A percentile compares a stretch with the other conserved stretches of the same genome.
phyloP scores from a whole-genome alignment of 2,329 filamentous ascomycete species.

The Allantophomopsis cytisporea region DNA sequence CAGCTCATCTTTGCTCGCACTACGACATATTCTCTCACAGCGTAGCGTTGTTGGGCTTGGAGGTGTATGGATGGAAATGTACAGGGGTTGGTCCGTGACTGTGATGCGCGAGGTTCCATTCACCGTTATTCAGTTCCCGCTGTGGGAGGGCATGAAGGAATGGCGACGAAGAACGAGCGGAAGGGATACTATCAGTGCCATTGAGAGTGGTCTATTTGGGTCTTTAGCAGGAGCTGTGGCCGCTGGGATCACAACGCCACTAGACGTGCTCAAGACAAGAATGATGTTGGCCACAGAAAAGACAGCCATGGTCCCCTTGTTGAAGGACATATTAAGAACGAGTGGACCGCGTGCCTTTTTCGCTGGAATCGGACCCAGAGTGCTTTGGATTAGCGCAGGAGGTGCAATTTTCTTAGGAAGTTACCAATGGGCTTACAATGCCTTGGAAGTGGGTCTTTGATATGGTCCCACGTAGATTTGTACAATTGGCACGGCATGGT shows the following conservation, averaged over 20 bases:
- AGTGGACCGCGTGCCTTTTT: slow-evolving; percentile 60
- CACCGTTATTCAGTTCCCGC: slow-evolving; percentile 90
- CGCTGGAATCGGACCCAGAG: slow-evolving; percentile 63
- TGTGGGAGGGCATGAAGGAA: slow-evolving; percentile 88
- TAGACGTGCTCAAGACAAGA: slow-evolving; percentile 93
- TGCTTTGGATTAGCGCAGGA: slow-evolving; percentile 90
- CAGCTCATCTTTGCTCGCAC: slow-evolving; percentile 51
- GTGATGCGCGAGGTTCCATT: slow-evolving; percentile 95
- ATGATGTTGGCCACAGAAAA: slow-evolving; percentile 77
- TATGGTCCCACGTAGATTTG: neutral
- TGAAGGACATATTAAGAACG: slow-evolving; percentile 49
- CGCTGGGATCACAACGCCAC: slow-evolving; percentile 76
- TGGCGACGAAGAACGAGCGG: slow-evolving; percentile 36
- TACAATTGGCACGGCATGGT: too few relatives aligned
- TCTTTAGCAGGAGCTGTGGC: slow-evolving; percentile 74
- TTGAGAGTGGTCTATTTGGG: slow-evolving; percentile 76
- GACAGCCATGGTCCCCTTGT: slow-evolving; percentile 42
- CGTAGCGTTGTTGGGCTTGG: slow-evolving; percentile 26
- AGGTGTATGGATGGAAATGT: slow-evolving; percentile 69
- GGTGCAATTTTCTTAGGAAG: slow-evolving; percentile 90
- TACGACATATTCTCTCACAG: slow-evolving; percentile 54
- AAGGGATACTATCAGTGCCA: slow-evolving; percentile 39
- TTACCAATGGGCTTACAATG: slow-evolving; percentile 80
- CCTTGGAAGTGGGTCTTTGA: slow-evolving; percentile 25
- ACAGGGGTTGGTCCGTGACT: slow-evolving; percentile 84